Evolutionary conservation across 148 eudicot genomes (phyloP), one percentile per base, ranked within the genome.

Genomic region (Limonium bicolor): DNA sequence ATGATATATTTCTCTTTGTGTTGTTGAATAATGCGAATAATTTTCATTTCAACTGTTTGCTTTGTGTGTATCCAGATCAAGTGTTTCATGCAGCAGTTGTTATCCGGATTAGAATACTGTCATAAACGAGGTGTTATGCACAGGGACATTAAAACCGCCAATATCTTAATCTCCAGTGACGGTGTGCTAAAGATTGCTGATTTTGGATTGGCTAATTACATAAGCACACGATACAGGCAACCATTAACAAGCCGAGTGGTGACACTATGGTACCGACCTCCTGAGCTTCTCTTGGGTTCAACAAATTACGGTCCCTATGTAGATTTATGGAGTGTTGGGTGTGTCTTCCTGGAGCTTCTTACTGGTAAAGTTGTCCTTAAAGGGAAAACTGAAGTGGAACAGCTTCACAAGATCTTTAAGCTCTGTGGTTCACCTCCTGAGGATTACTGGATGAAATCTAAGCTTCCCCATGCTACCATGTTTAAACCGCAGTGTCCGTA

Each of bases 231-330:
- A 56, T 54, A 65, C 48, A 71, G 60, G 60, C 77, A 79, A 44
- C 73, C 74, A 3, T 67, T 88, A 44, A 88, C 97, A 19, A 77
- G 92, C 54, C 97, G 94, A 19, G 97, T 88, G 25, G 94, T 88
- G 21, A 88, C 97, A 37, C 60, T 88, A 19, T 88, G 97, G 97
- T 88, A 88, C 68, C 78, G 97, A 6, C 97, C 97, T 46, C 97
- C 97, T 35, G 97, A 88, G 51, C 86, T 88, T 46, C 57, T 88
- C 19, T 27, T 88, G 50, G 97, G 97, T 23, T 72, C 94, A 1
- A 88, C 94, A 30, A 72, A 60, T 37, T 88, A 88, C 48, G 87
- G 78, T 27, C 53, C 71, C 12, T 68, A 67, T 30, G 95, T 88
- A 20, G 97, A 88, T 39, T 42, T 88, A 36, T 88, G 97, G 97